These are phyloP conservation scores for Teunomyces lycoperdinae DNA, from an alignment of 805 yeast species.

Conservation along the genomic window DNA sequence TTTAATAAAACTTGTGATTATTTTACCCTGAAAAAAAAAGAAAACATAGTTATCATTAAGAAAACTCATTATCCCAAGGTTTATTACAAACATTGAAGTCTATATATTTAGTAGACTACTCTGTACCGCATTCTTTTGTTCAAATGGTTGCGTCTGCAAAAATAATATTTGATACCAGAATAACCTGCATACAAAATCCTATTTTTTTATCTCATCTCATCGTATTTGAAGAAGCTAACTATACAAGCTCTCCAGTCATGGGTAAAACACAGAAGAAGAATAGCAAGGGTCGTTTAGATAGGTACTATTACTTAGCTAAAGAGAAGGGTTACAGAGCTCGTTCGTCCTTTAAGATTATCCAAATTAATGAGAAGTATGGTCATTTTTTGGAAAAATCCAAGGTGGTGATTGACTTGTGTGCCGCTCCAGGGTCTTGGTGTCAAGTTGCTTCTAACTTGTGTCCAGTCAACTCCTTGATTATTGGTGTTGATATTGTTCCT, in stretches of 20 bases:
- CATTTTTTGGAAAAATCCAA: constrained; percentile 92
- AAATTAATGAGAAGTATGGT: constrained; percentile 94
- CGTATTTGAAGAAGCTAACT: background rate
- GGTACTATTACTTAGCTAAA: constrained; percentile 92
- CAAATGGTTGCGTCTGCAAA: background rate
- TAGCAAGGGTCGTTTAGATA: constrained; percentile 98
- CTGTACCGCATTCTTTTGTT: too few relatives aligned
- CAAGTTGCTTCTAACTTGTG: constrained; percentile 94
- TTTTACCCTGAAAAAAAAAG: too few relatives aligned
- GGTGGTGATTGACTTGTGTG: constrained; percentile 96
- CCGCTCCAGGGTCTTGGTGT: constrained; percentile 99
- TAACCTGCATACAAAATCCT: background rate
- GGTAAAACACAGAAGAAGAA: constrained; percentile 93
- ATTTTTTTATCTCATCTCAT: constrained; percentile 6
- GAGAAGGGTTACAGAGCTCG: constrained; percentile 99
- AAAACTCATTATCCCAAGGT: too few relatives aligned
- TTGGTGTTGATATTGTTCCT: constrained; percentile 98
- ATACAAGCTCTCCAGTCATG: constrained; percentile 39
- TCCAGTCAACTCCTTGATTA: constrained; percentile 88
- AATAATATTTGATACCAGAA: background rate
- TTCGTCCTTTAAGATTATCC: constrained; percentile 93
- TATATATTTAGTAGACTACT: too few relatives aligned
- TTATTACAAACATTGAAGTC: too few relatives aligned
- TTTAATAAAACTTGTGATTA: too few relatives aligned
- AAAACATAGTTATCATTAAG: too few relatives aligned